Evolutionary conservation across 1,284 basidiomycete genomes (phyloP).

Genomic region (Acaromyces ingoldii): DNA sequence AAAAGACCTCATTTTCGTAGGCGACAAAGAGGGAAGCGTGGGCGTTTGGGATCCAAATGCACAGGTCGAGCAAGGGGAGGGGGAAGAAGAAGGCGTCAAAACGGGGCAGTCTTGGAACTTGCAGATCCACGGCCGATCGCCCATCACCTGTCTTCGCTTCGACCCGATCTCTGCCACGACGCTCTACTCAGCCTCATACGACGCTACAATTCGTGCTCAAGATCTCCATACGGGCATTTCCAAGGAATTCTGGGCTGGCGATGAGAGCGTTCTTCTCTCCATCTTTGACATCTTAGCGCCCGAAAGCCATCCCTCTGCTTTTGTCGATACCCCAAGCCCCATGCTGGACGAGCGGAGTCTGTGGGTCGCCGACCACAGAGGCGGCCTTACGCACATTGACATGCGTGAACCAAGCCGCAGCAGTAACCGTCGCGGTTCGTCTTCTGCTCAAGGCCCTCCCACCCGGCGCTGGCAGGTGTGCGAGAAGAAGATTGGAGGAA

Average conservation of each 20-base stretch:
- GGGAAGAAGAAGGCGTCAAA: conserved; percentile 9
- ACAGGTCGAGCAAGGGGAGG: background rate
- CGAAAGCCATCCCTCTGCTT: conserved; percentile 23
- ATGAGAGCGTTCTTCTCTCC: conserved; percentile 32
- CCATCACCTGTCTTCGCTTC: conserved; percentile 44
- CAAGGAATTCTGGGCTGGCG: conserved; percentile 32
- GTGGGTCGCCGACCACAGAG: conserved; percentile 49
- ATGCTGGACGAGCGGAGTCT: conserved; percentile 29
- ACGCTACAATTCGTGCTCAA: conserved; percentile 38
- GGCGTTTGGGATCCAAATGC: conserved; percentile 44
- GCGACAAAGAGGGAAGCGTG: conserved; percentile 44
- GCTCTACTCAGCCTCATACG: conserved; percentile 41
- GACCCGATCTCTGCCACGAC: conserved; percentile 32
- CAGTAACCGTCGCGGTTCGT: conserved; percentile 2
- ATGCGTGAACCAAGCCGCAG: conserved; percentile 22
- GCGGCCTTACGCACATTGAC: conserved; percentile 42
- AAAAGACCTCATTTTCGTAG: conserved; percentile 44
- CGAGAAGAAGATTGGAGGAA: conserved; percentile 49
- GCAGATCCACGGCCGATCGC: conserved; percentile 35
- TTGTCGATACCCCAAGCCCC: conserved; percentile 23
- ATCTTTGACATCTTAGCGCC: conserved; percentile 46
- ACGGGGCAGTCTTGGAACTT: conserved; percentile 33
- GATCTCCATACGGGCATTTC: conserved; percentile 23
- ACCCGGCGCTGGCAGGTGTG: conserved; percentile 41
- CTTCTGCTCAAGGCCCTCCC: too few species aligned